phyloP scores from a whole-genome alignment of 768 basidiomycete species.

The Tulasnella sp. region DNA sequence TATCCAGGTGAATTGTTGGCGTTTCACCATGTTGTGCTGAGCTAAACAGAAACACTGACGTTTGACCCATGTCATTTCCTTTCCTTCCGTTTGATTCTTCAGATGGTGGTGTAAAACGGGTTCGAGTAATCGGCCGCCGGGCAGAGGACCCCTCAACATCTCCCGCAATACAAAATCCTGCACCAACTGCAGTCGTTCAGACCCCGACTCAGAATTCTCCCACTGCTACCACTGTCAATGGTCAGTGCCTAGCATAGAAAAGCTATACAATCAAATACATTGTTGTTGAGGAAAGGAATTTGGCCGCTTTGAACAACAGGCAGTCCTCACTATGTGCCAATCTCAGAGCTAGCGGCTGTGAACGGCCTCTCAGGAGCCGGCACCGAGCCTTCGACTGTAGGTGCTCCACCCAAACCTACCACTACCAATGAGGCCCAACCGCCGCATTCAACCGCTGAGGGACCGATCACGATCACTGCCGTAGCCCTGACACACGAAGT shows the following conservation, averaged over 20 bases:
- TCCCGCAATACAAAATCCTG: neutral
- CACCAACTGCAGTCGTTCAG: no score
- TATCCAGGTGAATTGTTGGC: constrained; percentile 65
- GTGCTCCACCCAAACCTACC: no score
- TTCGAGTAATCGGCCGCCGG: constrained; percentile 67
- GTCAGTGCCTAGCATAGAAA: no score
- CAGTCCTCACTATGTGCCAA: neutral
- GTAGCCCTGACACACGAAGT: constrained; percentile 68
- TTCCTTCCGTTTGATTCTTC: neutral
- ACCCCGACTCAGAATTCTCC: no score
- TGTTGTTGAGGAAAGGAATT: neutral
- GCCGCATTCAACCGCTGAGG: constrained; percentile 14
- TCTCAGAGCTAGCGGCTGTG: neutral
- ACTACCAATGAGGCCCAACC: neutral
- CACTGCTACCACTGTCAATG: no score
- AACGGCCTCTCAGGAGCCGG: no score
- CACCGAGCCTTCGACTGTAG: no score
- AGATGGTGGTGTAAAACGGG: constrained; percentile 90
- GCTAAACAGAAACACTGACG: constrained; percentile 17
- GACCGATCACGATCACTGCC: constrained; percentile 26
- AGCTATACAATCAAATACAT: no score
- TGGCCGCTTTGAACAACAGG: neutral
- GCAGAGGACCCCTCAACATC: constrained; percentile 23
- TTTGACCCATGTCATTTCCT: neutral
- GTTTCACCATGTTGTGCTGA: no score